Evolutionary conservation across 164 flowering plant genomes (phyloP), one percentile per base, ranked within the genome.

Genomic region (Platanus orientalis): DNA sequence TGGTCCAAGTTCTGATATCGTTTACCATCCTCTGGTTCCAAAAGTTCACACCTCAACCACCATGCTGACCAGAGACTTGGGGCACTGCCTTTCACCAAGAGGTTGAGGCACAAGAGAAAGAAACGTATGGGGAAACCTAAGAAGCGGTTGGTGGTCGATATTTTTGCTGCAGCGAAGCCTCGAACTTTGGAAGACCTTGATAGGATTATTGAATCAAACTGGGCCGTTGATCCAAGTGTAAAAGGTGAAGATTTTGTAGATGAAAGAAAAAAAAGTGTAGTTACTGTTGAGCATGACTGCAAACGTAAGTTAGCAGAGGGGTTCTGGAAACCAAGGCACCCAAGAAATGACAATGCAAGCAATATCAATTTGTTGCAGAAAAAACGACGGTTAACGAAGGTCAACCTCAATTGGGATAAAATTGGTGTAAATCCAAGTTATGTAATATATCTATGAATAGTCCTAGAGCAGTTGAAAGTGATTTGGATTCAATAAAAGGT

Each of bases 41-140:
- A 25, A 10, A 27, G 23, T 26, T 59, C 57, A 39, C 61, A 24
- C 53, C 7, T 56, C 66, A 45, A 61, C 21, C 12, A 17, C 60
- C 45, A 67, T 44, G 40, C 19, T 19, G 49, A 49, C 49, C 57
- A 63, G 58, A 32, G 25, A 29, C 23, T 58, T 58, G 54, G 32
- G 59, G 32, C 25, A 23, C 6, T 29, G 54, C 50, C 57, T 19
- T 39, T 65, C 28, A 21, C 60, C 26, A 68, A 62, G 72, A 58
- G 20, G 34, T 30, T 66, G 29, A 69, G 48, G 28, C 25, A 26
- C 36, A 68, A 68, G 27, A n/a, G 60, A 57, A 68, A 50, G 61
- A 65, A 54, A 48, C 56, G 48, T 6, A 75, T 65, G 58, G 64
- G 78, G 24, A 71, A 65, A 48, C 52, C 30, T 57, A 75, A 71